Conservation (phyloP, 208 protist genomes). For the Trypanosomatidae sp. region DNA sequence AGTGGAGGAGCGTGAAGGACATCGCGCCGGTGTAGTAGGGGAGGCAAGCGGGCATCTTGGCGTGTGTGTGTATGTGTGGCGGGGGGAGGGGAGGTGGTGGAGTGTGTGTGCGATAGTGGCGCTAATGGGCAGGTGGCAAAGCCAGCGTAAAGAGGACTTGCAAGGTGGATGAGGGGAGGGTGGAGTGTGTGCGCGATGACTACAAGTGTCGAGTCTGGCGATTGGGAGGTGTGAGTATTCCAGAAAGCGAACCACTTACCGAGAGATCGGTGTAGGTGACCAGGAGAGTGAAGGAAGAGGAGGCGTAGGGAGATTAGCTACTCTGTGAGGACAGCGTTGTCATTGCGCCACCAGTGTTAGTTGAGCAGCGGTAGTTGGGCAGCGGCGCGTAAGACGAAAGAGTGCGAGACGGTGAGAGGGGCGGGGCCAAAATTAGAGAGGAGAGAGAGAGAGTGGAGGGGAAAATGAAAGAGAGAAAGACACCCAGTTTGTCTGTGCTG, state of each 20-base stretch:
- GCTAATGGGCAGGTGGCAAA: neutral
- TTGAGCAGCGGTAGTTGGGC: neutral
- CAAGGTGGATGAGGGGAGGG: neutral
- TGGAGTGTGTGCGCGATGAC: neutral
- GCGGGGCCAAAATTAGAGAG: neutral
- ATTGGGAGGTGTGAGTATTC: neutral
- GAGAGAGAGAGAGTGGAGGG: neutral
- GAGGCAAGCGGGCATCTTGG: conserved; percentile 20
- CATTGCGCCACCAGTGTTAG: neutral
- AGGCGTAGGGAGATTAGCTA: neutral
- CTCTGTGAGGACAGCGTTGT: neutral
- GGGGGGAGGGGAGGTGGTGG: neutral
- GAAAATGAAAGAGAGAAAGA: neutral
- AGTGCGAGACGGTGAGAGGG: neutral
- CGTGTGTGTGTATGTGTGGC: conserved; percentile 2
- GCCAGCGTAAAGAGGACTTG: neutral
- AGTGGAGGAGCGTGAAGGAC: conserved; percentile 31
- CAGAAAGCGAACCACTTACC: neutral
- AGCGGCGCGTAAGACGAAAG: neutral
- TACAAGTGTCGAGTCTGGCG: neutral
- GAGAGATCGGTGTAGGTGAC: neutral
- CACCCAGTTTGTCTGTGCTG: neutral
- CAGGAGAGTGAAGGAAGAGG: neutral
- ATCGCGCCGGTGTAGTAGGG: conserved; percentile 30
- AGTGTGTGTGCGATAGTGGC: neutral